These are phyloP conservation scores for Colletotrichum sp. DNA, from an alignment of 2,329 filamentous ascomycete genomes.

Conservation along the genomic window DNA sequence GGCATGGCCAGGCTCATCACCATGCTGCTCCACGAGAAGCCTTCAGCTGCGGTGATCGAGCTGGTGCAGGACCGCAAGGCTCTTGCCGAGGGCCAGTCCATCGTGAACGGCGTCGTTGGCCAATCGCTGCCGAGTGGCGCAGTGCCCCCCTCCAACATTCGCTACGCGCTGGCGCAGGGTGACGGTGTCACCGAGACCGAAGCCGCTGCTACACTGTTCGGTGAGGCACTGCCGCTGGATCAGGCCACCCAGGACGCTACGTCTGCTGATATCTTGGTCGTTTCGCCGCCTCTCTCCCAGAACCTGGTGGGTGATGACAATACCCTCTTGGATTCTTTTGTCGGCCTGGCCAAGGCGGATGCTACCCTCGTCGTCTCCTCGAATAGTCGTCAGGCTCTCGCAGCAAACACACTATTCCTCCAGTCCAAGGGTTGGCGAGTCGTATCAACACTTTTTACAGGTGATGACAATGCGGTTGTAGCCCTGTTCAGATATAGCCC, in stretches of 20 bases:
- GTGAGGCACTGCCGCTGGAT: background rate
- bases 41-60: background rate
- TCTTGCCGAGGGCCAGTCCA: background rate
- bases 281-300: background rate
- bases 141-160: background rate
- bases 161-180: background rate
- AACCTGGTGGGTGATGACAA: background rate
- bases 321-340: background rate
- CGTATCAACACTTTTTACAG: background rate
- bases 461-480: background rate
- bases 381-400: background rate
- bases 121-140: background rate
- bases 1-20: background rate
- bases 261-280: background rate
- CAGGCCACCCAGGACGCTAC: background rate
- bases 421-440: background rate
- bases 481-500: background rate
- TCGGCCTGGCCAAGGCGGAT: background rate
- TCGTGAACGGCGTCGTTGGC: background rate
- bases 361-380: background rate
- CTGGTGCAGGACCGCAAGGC: background rate
- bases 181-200: background rate
- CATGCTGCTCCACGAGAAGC: background rate
- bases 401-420: background rate
- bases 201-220: background rate